Conservation (phyloP, 148 eudicot species). For the Agrostemma githago region DNA sequence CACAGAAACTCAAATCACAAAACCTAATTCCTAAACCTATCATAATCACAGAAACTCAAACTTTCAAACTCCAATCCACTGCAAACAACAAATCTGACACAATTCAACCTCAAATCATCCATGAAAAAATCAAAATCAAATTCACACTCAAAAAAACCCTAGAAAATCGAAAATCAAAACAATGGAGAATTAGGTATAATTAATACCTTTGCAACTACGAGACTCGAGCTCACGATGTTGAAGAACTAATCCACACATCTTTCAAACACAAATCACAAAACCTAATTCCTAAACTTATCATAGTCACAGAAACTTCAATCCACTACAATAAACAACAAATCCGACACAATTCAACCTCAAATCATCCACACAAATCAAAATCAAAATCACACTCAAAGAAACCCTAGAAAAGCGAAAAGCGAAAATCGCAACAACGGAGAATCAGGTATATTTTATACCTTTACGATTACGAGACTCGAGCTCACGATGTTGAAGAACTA, state of each 20-base stretch:
- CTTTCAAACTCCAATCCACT: neutral
- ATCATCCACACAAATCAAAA: too few species aligned
- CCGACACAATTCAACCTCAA: too few species aligned
- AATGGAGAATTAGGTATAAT: conserved; percentile 22
- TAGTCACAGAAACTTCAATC: too few species aligned
- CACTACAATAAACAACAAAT: too few species aligned
- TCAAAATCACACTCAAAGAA: too few species aligned
- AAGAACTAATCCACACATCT: conserved; percentile 19
- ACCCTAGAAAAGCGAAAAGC: too few species aligned
- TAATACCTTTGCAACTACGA: conserved; percentile 60
- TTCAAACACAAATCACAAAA: too few species aligned
- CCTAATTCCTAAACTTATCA: too few species aligned
- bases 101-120: neutral
- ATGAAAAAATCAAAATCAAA: neutral
- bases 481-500: too few species aligned
- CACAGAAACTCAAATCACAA: neutral
- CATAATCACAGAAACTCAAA: neutral
- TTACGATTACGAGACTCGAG: too few species aligned
- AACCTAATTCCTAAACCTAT: neutral
- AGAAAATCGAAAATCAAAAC: neutral
- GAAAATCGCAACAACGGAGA: too few species aligned
- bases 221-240: conserved; percentile 78
- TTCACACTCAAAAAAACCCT: conserved; percentile 11
- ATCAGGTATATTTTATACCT: too few species aligned
- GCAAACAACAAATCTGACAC: neutral